A percentile compares a stretch with the other conserved stretches of the same genome.
Evolutionary conservation across 768 basidiomycete species (phyloP).

Genomic region (Dioszegia crocea): DNA sequence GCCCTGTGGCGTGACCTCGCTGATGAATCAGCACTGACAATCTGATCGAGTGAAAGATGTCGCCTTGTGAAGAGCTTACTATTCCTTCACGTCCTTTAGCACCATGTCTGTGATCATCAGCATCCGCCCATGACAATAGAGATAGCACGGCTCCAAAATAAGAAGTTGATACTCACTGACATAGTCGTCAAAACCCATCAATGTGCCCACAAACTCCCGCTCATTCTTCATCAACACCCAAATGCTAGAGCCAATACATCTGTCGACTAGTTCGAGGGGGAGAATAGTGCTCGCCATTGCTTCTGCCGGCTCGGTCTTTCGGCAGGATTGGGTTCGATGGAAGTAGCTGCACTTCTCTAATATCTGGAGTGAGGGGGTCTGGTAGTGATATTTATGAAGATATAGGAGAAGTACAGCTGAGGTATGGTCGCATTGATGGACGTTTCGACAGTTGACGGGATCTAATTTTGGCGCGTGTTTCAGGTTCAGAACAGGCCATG

Average conservation of each 20-base stretch:
- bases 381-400: too few species aligned
- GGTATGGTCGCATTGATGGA: background rate
- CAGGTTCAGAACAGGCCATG: background rate
- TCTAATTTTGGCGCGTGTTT: slow-evolving; percentile 5
- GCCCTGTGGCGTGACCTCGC: slow-evolving; percentile 77
- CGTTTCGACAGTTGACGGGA: background rate
- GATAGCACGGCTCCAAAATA: background rate
- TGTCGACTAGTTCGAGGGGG: slow-evolving; percentile 93
- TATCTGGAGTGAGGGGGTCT: too few species aligned
- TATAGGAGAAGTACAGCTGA: background rate
- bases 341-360: too few species aligned
- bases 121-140: background rate
- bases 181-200: slow-evolving; percentile 97
- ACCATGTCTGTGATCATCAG: slow-evolving; percentile 44
- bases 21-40: slow-evolving; percentile 45
- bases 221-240: slow-evolving; percentile 99
- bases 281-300: slow-evolving; percentile 88
- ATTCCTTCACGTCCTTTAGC: slow-evolving; percentile 92
- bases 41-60: background rate
- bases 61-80: slow-evolving; percentile 56
- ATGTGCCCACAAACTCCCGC: slow-evolving; percentile 89
- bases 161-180: slow-evolving; percentile 75
- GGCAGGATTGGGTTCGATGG: background rate
- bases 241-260: slow-evolving; percentile 92
- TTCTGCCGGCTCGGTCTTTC: background rate